These are phyloP conservation scores for Viola pubescens DNA, from an alignment of 441 rosid genomes.

Conservation along the genomic window DNA sequence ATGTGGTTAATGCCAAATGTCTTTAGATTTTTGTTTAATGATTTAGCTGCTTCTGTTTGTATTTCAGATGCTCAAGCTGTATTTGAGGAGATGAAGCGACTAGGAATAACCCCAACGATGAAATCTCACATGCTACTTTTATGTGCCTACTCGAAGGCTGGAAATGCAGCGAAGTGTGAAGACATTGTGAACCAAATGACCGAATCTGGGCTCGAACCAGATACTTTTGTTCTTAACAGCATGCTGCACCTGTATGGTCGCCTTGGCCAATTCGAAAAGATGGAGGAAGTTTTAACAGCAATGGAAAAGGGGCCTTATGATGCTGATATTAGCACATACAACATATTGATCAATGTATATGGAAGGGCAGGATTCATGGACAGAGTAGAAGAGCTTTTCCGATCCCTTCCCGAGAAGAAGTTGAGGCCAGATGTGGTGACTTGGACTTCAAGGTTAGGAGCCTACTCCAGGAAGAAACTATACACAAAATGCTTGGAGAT, in stretches of 20 bases:
- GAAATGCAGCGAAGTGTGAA: constrained; percentile 63
- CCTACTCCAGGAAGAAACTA: constrained; percentile 70
- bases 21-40: not conserved
- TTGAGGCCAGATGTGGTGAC: constrained; percentile 73
- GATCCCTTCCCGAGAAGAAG: constrained; percentile 30
- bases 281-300: constrained; percentile 59
- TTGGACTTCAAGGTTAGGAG: constrained; percentile 80
- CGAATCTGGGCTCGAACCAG: constrained; percentile 63
- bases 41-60: not conserved
- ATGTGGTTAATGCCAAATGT: not conserved
- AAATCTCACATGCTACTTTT: constrained; percentile 90
- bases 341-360: constrained; percentile 73
- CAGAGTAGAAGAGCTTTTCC: constrained; percentile 57
- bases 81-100: constrained; percentile 71
- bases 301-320: constrained; percentile 57
- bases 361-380: constrained; percentile 72
- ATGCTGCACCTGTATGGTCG: constrained; percentile 80
- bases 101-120: constrained; percentile 77
- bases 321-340: constrained; percentile 72
- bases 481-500: constrained; percentile 62
- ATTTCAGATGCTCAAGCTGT: constrained; percentile 65
- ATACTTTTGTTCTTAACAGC: constrained; percentile 70
- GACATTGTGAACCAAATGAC: constrained; percentile 59
- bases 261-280: constrained; percentile 62
- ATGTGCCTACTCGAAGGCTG: constrained; percentile 65